Conservation (phyloP, 441 rosid species). For the Eutrema salsugineum region DNA sequence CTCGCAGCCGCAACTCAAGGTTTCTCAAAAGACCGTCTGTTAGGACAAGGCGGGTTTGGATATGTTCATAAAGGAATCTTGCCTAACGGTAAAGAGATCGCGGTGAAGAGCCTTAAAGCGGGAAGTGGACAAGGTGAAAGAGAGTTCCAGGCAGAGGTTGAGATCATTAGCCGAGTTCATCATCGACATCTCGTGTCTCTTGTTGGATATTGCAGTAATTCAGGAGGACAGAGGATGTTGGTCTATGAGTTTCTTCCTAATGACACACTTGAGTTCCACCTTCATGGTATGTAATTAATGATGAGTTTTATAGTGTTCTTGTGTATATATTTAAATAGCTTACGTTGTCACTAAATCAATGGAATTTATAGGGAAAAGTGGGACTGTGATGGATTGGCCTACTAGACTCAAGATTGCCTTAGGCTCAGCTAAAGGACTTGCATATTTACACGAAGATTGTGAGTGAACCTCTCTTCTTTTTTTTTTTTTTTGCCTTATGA, state of each 20-base stretch:
- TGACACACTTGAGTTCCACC: constrained; percentile 78
- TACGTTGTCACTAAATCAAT: background rate
- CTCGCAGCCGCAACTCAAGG: constrained; percentile 62
- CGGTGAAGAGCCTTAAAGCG: constrained; percentile 72
- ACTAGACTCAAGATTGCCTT: constrained; percentile 72
- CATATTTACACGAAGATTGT: constrained; percentile 93
- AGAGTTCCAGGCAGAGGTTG: constrained; percentile 85
- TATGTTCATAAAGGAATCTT: constrained; percentile 75
- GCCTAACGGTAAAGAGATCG: constrained; percentile 74
- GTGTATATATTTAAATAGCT: background rate
- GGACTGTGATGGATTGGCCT: constrained; percentile 57
- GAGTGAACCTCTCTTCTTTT: constrained; percentile 30
- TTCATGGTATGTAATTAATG: constrained; percentile 59
- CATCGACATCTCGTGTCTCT: constrained; percentile 87
- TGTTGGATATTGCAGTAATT: constrained; percentile 61
- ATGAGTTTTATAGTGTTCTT: background rate
- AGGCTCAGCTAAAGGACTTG: constrained; percentile 87
- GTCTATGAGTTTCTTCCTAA: constrained; percentile 84
- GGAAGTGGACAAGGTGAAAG: constrained; percentile 73
- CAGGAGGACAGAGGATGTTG: constrained; percentile 52
- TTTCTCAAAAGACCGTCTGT: constrained; percentile 52
- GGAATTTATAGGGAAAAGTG: constrained; percentile 45
- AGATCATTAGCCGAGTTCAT: constrained; percentile 82
- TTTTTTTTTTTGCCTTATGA: too few relatives aligned
- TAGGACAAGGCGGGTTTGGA: constrained; percentile 93